phyloP scores from a whole-genome alignment of 106 monocot species.

The Amphibolis antarctica region DNA sequence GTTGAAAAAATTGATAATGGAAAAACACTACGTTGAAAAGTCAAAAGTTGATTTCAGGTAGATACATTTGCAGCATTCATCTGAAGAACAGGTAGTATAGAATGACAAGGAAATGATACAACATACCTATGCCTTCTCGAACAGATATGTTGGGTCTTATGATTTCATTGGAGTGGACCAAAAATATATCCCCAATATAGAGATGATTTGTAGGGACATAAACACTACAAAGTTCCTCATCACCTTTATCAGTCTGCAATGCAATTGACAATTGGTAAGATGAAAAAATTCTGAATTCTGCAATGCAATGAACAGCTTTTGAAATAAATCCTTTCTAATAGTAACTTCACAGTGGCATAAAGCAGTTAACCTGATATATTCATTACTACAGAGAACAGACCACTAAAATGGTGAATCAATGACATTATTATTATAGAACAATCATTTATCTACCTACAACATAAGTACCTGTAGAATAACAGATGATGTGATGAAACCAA shows the following conservation, averaged over 20 bases:
- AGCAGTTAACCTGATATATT: no score
- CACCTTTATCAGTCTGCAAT: conserved; percentile 24
- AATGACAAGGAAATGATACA: not conserved
- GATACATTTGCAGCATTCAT: no score
- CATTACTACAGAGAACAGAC: no score
- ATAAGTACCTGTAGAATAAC: conserved; percentile 77
- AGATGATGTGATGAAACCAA: conserved; percentile 93
- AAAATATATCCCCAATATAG: conserved; percentile 24
- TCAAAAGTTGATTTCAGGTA: no score
- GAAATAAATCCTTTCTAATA: not conserved
- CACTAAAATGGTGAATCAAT: no score
- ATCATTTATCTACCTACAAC: no score
- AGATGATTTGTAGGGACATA: conserved; percentile 29
- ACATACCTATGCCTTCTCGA: conserved; percentile 31
- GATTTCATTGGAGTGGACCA: conserved; percentile 24
- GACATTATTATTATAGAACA: no score
- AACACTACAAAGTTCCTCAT: conserved; percentile 28
- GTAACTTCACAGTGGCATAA: not conserved
- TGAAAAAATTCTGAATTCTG: not conserved
- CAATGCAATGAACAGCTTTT: no score
- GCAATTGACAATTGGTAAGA: not conserved
- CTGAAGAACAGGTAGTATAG: not conserved
- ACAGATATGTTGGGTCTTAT: conserved; percentile 23
- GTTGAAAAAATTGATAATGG: no score
- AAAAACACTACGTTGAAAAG: no score